Conservation (phyloP, 306 rosid species). For the Amphicarpaea edgeworthii region DNA sequence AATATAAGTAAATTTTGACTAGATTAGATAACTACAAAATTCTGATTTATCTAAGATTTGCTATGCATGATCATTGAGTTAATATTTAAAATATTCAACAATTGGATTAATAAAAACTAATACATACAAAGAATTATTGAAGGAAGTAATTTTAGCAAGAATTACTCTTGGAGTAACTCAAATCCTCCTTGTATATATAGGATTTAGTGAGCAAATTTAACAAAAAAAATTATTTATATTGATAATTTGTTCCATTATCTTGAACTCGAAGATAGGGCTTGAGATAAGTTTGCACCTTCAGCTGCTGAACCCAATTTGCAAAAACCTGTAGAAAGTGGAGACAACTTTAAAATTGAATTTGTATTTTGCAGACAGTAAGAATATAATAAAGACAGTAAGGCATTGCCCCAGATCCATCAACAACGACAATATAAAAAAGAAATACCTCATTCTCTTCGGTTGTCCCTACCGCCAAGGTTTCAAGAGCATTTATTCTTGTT, state of each 20-base stretch:
- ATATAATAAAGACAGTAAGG: background rate
- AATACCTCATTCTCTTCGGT: slow-evolving; percentile 84
- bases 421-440: background rate
- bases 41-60: too few relatives aligned
- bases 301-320: slow-evolving; percentile 72
- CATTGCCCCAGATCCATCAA: slow-evolving; percentile 35
- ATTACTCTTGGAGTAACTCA: too few relatives aligned
- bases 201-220: too few relatives aligned
- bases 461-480: slow-evolving; percentile 79
- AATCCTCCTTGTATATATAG: too few relatives aligned
- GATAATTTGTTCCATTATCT: slow-evolving; percentile 30
- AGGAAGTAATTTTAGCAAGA: too few relatives aligned
- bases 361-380: slow-evolving; percentile 35
- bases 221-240: background rate
- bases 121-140: too few relatives aligned
- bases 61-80: too few relatives aligned
- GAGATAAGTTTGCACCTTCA: slow-evolving; percentile 69
- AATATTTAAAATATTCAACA: too few relatives aligned
- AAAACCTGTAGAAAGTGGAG: slow-evolving; percentile 64
- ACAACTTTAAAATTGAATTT: slow-evolving; percentile 40
- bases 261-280: slow-evolving; percentile 39
- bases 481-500: slow-evolving; percentile 76
- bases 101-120: too few relatives aligned
- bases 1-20: too few relatives aligned
- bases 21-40: too few relatives aligned